Percentiles rank a stretch among this genome's conserved stretches.
These are phyloP conservation scores for Yarrowia keelungensis DNA, from an alignment of 805 yeast species.

Conservation along the genomic window DNA sequence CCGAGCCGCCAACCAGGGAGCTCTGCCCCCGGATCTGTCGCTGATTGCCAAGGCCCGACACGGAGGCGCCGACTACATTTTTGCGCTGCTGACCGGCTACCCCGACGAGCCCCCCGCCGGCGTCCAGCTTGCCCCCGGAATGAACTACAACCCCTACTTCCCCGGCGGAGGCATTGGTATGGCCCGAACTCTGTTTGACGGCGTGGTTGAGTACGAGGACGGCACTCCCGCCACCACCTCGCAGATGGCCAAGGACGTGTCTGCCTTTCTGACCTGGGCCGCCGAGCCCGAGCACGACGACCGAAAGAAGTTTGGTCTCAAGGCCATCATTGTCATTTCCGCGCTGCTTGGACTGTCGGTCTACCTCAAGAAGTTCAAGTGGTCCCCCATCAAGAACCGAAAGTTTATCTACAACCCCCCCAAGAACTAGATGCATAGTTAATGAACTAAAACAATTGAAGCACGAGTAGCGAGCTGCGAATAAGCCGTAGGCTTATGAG, in stretches of 20 bases:
- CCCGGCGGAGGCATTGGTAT: conserved; percentile 99
- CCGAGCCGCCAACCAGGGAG: conserved; percentile 99
- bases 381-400: conserved; percentile 96
- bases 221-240: conserved; percentile 98
- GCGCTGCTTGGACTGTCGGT: conserved; percentile 80
- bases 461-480: background rate
- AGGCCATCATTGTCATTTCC: conserved; percentile 82
- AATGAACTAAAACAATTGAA: conserved; percentile 27
- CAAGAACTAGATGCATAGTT: conserved; percentile 57
- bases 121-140: conserved; percentile 87
- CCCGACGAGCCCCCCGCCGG: conserved; percentile 99
- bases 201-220: conserved; percentile 96
- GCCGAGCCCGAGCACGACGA: conserved; percentile 98
- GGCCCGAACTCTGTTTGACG: conserved; percentile 98
- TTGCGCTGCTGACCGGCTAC: conserved; percentile 94
- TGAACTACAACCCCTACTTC: conserved; percentile 99
- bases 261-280: conserved; percentile 96
- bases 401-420: conserved; percentile 93
- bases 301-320: conserved; percentile 94
- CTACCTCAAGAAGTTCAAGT: conserved; percentile 97
- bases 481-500: too few species aligned
- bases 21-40: conserved; percentile 97
- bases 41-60: conserved; percentile 98
- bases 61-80: conserved; percentile 96
- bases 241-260: conserved; percentile 99